Evolutionary conservation across 352 stramenopile species (phyloP), one percentile per base, ranked within the genome.

Genomic region (Aphanomyces euteiches): DNA sequence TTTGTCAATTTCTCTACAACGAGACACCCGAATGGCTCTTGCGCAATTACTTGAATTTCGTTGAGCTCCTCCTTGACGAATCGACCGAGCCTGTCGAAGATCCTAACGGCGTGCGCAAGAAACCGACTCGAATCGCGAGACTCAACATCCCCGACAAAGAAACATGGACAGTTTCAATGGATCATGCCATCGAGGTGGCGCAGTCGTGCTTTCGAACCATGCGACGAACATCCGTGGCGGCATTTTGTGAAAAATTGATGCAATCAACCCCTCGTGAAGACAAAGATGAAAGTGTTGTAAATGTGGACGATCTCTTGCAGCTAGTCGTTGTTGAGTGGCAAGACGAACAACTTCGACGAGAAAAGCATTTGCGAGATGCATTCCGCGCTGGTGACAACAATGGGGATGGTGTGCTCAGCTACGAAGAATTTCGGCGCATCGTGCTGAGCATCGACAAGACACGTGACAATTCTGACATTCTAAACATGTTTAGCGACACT

Each of bases 401-500:
- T 66, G 86, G 84, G 39, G 86, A 93, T 68, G 86, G 86, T 0
- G 75, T 90, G 54, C 73, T 93, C 48, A 92, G 84, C 15, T 87
- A 79, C 0, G 84, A 83, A 4, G 84, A 93, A 67, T 93, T 93
- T 58, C 82, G 81, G 10, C 83, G 90, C 34, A 93, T 93, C 63
- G 82, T 93, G 48, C 73, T 90, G 34, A 80, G 81, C 2, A 93
- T 93, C 69, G 86, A 94, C 70, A 79, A 80, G 19, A 78, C 77
- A 2, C 77, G 83, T 0, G 84, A 92, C 28, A 59, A 85, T 0
- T 82, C 75, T 19, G 86, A 92, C 40, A 85, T 92, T 39, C 58
- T 94, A 37, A 74, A 90, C 37, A 90, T 94, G 83, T 92, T 90
- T 75, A 89, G 80, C 66, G 86, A 94, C 56, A 91, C 86, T 3